Evolutionary conservation across 2,329 filamentous ascomycete genomes (phyloP).

Genomic region (Epichloe brachyelytri): DNA sequence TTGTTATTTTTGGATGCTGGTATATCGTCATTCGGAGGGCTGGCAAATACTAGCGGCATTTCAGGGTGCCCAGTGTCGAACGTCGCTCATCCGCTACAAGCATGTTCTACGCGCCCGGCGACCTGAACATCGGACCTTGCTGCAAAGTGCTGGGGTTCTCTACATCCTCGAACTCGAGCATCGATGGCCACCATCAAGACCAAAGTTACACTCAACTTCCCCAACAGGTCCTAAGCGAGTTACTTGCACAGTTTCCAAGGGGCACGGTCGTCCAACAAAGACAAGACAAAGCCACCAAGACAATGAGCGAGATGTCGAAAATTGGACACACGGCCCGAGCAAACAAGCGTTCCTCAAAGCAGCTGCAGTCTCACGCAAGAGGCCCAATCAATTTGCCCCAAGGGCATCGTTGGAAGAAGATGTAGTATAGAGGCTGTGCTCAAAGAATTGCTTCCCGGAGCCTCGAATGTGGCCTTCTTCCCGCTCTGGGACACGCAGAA

Average conservation of each 20-base stretch:
- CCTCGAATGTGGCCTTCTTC: constrained; percentile 32
- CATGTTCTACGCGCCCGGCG: neutral
- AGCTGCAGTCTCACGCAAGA: neutral
- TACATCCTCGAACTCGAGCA: constrained; percentile 20
- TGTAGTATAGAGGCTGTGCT: constrained; percentile 13
- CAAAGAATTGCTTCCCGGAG: constrained; percentile 25
- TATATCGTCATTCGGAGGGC: constrained; percentile 12
- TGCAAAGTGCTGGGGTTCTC: constrained; percentile 28
- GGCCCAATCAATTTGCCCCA: neutral
- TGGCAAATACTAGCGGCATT: neutral
- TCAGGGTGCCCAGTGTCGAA: neutral
- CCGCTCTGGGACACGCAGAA: constrained; percentile 34
- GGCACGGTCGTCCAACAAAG: constrained; percentile 1
- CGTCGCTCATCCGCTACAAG: constrained; percentile 1
- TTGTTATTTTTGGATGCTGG: constrained; percentile 22
- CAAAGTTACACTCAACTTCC: constrained; percentile 2
- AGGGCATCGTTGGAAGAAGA: neutral
- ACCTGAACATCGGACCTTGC: neutral
- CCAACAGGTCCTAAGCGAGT: constrained; percentile 1
- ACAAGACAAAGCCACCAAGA: neutral
- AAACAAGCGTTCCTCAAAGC: neutral
- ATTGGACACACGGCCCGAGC: neutral
- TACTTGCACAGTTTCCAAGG: constrained; percentile 1
- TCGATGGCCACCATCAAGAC: constrained; percentile 15
- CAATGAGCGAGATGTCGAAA: neutral